phyloP scores from a whole-genome alignment of 2,329 filamentous ascomycete genomes.

The Emergomyces orientalis region DNA sequence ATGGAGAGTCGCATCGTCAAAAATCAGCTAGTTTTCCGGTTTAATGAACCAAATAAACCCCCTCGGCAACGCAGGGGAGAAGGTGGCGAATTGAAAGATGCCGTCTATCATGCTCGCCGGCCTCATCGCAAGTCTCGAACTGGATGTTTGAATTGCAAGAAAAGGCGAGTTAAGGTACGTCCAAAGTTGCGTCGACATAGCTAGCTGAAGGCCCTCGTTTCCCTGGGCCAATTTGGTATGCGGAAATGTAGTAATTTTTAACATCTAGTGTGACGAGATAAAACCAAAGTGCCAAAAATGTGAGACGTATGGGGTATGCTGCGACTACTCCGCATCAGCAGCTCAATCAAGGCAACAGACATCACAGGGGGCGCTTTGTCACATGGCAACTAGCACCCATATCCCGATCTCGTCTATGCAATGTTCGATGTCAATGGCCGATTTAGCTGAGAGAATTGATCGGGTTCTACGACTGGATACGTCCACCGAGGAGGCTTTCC shows the following conservation, averaged over 20 bases:
- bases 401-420: neutral
- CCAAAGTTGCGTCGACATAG: neutral
- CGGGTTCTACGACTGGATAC: slow-evolving; percentile 17
- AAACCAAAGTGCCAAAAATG: slow-evolving; percentile 28
- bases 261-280: slow-evolving; percentile 27
- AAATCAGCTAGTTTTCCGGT: slow-evolving; percentile 17
- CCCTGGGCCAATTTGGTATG: neutral
- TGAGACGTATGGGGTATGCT: slow-evolving; percentile 23
- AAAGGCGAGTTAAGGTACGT: slow-evolving; percentile 28
- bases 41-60: slow-evolving; percentile 10
- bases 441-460: slow-evolving; percentile 16
- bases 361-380: neutral
- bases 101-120: slow-evolving; percentile 23
- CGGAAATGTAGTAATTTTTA: neutral
- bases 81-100: slow-evolving; percentile 9
- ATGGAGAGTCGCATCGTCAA: slow-evolving; percentile 12
- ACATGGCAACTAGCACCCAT: neutral
- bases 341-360: neutral
- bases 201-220: neutral
- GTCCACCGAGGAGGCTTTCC: neutral
- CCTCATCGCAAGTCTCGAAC: slow-evolving; percentile 29
- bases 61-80: neutral
- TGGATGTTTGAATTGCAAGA: slow-evolving; percentile 29
- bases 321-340: slow-evolving; percentile 20
- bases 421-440: slow-evolving; percentile 11